Evolutionary conservation across 441 rosid genomes (phyloP).

Genomic region (Raphanus hybrid): DNA sequence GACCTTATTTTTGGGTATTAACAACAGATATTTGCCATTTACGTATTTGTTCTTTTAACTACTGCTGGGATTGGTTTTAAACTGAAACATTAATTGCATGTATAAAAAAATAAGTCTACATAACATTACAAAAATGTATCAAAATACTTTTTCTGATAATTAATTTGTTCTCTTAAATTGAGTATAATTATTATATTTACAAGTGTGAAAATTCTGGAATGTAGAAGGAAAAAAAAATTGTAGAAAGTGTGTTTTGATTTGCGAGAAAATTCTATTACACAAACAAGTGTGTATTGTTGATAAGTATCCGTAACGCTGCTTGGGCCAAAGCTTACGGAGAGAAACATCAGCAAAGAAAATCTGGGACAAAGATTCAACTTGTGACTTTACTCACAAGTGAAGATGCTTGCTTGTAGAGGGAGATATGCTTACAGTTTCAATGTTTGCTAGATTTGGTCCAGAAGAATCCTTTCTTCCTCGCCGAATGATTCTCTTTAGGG

Average conservation of each 20-base stretch:
- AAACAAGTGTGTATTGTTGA: slow-evolving; percentile 25
- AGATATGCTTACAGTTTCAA: slow-evolving; percentile 44
- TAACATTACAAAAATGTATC: neutral
- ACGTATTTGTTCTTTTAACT: neutral
- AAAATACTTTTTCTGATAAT: neutral
- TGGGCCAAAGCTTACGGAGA: slow-evolving; percentile 17
- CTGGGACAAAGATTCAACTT: slow-evolving; percentile 19
- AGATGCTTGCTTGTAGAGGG: neutral
- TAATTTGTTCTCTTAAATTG: neutral
- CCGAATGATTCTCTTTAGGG: slow-evolving; percentile 48
- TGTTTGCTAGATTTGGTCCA: slow-evolving; percentile 74
- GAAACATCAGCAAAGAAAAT: slow-evolving; percentile 10
- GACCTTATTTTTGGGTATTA: neutral
- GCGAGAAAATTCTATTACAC: slow-evolving; percentile 6
- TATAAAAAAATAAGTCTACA: neutral
- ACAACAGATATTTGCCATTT: neutral
- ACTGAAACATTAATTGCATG: slow-evolving; percentile 5
- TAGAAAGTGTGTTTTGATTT: slow-evolving; percentile 10
- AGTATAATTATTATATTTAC: slow-evolving; percentile 20
- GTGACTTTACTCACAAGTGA: neutral
- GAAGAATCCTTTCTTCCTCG: slow-evolving; percentile 71
- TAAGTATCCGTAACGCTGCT: slow-evolving; percentile 20
- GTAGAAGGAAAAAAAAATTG: slow-evolving; percentile 2
- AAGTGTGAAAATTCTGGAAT: slow-evolving; percentile 30
- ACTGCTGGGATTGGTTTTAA: neutral